Percentiles rank a stretch among this genome's conserved stretches.
Evolutionary conservation across 345 rosid species (phyloP).

Genomic region (Leavenworthia alabamica): DNA sequence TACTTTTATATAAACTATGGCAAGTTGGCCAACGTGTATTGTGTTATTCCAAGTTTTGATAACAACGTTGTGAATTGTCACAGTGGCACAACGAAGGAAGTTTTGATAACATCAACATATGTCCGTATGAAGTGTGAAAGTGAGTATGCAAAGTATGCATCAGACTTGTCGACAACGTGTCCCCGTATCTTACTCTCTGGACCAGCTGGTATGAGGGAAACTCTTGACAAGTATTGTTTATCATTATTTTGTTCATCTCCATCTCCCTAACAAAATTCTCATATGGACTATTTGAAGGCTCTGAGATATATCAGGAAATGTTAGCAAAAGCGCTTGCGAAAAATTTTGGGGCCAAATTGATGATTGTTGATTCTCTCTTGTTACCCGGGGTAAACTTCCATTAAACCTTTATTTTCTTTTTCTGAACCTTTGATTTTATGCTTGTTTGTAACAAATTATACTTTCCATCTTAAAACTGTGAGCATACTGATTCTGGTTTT

Average conservation of each 20-base stretch:
- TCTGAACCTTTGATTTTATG: neutral
- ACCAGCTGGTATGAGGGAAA: constrained; percentile 67
- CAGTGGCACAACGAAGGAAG: constrained; percentile 87
- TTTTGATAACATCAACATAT: constrained; percentile 66
- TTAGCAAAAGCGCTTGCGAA: constrained; percentile 85
- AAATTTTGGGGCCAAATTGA: constrained; percentile 61
- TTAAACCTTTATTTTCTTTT: neutral
- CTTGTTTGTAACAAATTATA: neutral
- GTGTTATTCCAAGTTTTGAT: constrained; percentile 2
- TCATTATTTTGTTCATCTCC: neutral
- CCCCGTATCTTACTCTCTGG: constrained; percentile 92
- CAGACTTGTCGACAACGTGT: constrained; percentile 55
- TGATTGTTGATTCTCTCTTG: constrained; percentile 72
- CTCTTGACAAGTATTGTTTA: constrained; percentile 33
- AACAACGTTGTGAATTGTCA: constrained; percentile 9
- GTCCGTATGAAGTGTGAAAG: constrained; percentile 64
- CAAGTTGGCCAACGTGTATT: neutral
- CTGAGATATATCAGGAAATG: constrained; percentile 94
- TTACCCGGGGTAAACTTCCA: constrained; percentile 82
- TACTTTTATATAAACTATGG: neutral
- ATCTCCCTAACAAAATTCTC: neutral
- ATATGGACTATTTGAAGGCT: constrained; percentile 44
- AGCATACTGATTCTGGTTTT: neutral
- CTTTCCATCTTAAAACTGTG: neutral
- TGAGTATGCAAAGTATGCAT: constrained; percentile 54